Evolutionary conservation across 2,329 filamentous ascomycete genomes (phyloP).

Genomic region (Aureobasidium sp.): DNA sequence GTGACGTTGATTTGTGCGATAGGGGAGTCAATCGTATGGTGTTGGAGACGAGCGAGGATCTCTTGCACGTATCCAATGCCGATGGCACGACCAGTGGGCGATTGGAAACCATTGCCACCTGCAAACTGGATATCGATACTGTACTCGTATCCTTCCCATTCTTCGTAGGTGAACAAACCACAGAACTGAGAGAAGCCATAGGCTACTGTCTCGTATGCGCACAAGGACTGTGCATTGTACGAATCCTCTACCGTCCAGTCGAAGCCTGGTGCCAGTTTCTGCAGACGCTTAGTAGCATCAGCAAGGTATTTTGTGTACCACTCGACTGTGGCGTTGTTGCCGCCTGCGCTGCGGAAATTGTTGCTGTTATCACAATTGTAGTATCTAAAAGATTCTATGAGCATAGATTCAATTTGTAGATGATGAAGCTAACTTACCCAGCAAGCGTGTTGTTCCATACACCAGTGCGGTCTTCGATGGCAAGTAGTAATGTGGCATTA

Average conservation of each 20-base stretch:
- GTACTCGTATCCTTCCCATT: conserved; percentile 69
- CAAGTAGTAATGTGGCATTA: conserved; percentile 64
- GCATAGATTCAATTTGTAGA: neutral
- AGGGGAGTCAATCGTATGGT: conserved; percentile 47
- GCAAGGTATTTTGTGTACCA: conserved; percentile 61
- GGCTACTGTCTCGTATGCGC: conserved; percentile 71
- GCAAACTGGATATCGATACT: conserved; percentile 55
- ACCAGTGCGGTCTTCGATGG: conserved; percentile 51
- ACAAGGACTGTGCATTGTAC: conserved; percentile 64
- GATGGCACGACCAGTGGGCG: conserved; percentile 61
- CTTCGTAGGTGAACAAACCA: conserved; percentile 64
- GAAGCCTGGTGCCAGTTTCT: conserved; percentile 31
- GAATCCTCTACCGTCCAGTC: conserved; percentile 59
- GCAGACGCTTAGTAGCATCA: conserved; percentile 56
- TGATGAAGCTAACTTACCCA: conserved; percentile 30
- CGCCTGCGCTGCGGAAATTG: conserved; percentile 38
- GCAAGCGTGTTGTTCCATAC: conserved; percentile 60
- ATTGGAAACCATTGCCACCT: conserved; percentile 55
- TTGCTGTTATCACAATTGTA: conserved; percentile 58
- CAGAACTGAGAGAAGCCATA: conserved; percentile 71
- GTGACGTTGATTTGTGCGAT: conserved; percentile 54
- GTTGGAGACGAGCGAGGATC: conserved; percentile 60
- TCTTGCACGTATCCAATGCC: conserved; percentile 69
- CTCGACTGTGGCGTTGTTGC: conserved; percentile 46
- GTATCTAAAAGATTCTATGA: conserved; percentile 29